phyloP scores from a whole-genome alignment of 768 basidiomycete species.

The Rhizopogon vinicolor region DNA sequence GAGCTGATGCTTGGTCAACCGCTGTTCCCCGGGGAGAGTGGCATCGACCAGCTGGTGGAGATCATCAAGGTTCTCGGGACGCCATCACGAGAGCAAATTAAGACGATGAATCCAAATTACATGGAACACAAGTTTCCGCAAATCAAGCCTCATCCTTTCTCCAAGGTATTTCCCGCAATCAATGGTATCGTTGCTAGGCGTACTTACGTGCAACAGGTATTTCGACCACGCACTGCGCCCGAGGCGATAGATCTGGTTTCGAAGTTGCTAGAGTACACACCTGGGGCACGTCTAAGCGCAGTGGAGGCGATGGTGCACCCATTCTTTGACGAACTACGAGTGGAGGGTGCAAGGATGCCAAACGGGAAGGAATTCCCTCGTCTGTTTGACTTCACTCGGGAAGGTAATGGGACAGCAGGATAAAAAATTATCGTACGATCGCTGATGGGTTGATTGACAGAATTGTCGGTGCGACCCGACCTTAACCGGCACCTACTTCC shows the following conservation, averaged over 20 bases:
- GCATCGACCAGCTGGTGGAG: constrained; percentile 98
- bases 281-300: constrained; percentile 83
- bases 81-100: constrained; percentile 98
- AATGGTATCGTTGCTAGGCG: constrained; percentile 2
- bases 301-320: constrained; percentile 90
- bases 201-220: constrained; percentile 59
- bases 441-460: constrained; percentile 36
- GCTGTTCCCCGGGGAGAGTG: constrained; percentile 97
- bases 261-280: constrained; percentile 97
- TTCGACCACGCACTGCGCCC: constrained; percentile 93
- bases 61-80: constrained; percentile 99
- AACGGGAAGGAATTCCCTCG: constrained; percentile 95
- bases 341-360: constrained; percentile 90
- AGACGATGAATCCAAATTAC: constrained; percentile 99
- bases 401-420: constrained; percentile 56
- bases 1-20: constrained; percentile 99
- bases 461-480: constrained; percentile 95
- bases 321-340: constrained; percentile 95
- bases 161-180: constrained; percentile 59
- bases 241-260: constrained; percentile 96
- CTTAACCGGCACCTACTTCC: constrained; percentile 91
- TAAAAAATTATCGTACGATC: not conserved
- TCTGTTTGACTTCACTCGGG: constrained; percentile 93
- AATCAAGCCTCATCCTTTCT: constrained; percentile 99
- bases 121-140: constrained; percentile 99